Evolutionary conservation across 1,284 basidiomycete genomes (phyloP), one percentile per base, ranked within the genome.

Genomic region (Ustanciosporium gigantosporum): DNA sequence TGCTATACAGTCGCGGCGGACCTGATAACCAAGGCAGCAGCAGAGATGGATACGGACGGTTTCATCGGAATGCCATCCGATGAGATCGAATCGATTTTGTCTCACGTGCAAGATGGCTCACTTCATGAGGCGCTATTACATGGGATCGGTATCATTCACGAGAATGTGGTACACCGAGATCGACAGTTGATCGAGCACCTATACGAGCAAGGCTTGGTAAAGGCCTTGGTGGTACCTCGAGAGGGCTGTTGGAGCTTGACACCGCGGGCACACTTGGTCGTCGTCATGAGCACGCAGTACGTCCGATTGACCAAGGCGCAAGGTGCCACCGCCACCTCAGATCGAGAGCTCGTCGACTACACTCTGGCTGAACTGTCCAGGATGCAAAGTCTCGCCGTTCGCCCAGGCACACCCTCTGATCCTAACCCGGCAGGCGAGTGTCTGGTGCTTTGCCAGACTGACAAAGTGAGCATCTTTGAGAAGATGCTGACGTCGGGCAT

Each of bases 201-300:
- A 23, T 97, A 88, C 76, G 85, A 86, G 0, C 86, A 88, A 48
- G 89, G 90, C 0, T 81, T 89, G 22, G 75, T 98, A 24, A 85
- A 87, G n/a, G 87, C 92, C 4, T 81, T 99, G 29, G 81, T 98
- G 51, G 86, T 86, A 0, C 86, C 93, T 1, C 85, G 87, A 29
- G 90, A 94, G 36, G 83, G 86, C 19, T 89, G 88, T 73, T 95
- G 92, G 91, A 86, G 84, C 17, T 78, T 96, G 13, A 89, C 91
- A 3, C 84, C 92, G 13, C 84, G 86, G 27, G 89, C 89, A 0
- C 83, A 84, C 4, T 84, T 86, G 3, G 92, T 97, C 14, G 82
- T 96, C 27, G 87, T 92, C 38, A 88, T 97, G 87, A 89, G 91
- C 21, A 91, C 93, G 5, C 94, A 98, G 77, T 95, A 90, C 76